Percentiles rank a stretch among this genome's conserved stretches.
phyloP scores from a whole-genome alignment of 345 rosid species.

The Schrenkiella parvula region DNA sequence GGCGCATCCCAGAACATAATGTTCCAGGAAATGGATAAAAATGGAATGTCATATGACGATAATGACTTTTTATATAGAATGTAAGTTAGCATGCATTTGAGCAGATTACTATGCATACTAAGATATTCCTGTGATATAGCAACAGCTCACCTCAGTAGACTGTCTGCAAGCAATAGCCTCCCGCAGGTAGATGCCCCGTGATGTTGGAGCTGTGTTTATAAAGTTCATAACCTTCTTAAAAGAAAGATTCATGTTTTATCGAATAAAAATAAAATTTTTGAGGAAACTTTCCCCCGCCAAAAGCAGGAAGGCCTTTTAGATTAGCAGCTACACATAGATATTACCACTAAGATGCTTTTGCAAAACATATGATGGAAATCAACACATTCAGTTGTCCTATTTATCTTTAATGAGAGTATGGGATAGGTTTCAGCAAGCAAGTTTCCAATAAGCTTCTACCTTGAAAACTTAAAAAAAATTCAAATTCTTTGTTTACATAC shows the following conservation, averaged over 20 bases:
- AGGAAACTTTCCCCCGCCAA: background rate
- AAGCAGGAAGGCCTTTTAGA: background rate
- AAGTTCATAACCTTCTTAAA: slow-evolving; percentile 1
- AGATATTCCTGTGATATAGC: background rate
- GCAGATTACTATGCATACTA: slow-evolving; percentile 14
- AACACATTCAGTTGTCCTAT: background rate
- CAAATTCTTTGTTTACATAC: slow-evolving; percentile 45
- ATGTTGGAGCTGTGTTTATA: slow-evolving; percentile 63
- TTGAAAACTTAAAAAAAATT: slow-evolving; percentile 1
- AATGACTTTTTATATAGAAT: background rate
- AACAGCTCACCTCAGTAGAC: slow-evolving; percentile 67
- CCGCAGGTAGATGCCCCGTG: slow-evolving; percentile 89
- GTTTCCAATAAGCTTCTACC: background rate
- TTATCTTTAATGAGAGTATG: slow-evolving; percentile 4
- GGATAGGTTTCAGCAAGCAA: slow-evolving; percentile 15
- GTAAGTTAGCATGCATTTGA: slow-evolving; percentile 7
- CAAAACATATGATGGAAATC: slow-evolving; percentile 4
- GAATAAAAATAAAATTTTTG: background rate
- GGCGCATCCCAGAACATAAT: background rate
- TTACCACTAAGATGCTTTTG: slow-evolving; percentile 8
- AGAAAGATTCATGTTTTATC: background rate
- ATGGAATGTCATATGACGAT: background rate
- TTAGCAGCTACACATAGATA: slow-evolving; percentile 6
- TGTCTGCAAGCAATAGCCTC: slow-evolving; percentile 65
- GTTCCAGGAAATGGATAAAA: background rate